Evolutionary conservation across 768 basidiomycete genomes (phyloP), one percentile per base, ranked within the genome.

Genomic region (Lentinula lateritia): DNA sequence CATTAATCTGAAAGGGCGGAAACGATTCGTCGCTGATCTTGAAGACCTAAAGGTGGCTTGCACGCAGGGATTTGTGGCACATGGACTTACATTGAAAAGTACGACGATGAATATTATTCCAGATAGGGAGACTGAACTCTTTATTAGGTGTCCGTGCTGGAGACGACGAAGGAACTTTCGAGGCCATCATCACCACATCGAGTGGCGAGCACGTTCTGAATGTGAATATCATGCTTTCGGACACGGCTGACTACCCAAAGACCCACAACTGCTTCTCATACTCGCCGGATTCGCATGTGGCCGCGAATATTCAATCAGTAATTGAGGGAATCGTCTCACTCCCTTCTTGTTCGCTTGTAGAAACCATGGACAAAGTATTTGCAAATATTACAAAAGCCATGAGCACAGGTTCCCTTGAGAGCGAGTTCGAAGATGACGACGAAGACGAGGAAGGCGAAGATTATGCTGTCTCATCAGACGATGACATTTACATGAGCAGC

Each of bases 91-190:
- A 39, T 61, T 85, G 34, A 73, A 73, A 58, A 73, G 85, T 84
- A 63, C 45, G 78, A 71, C 18, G 20, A 41, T 28, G 16, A 46
- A 46, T 15, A 6, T 18, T 60, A 9, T 39, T 58, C 50, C 2
- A 48, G 1, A 48, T 20, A 1, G 8, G 8, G 35, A 32, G 46
- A 52, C 45, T 28, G 4, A 42, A 12, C 38, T 18, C 45, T 36
- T 15, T 32, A 6, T 15, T 67, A 89, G 87, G 71, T 55, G 67
- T 86, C n/a, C 69, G 73, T 34, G 50, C 76, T 28, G 86, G 86
- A 32, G 86, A 88, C 32, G 87, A 88, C 54, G 87, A 88, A 64
- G 86, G 85, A 15, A 77, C 80, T n/a, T 71, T 89, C n/a, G 79
- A 85, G 57, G 73, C 86, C 35, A 66, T 67, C 12, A 71, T 87